Conservation (phyloP, 306 rosid species). For the Citrullus colocynthis region DNA sequence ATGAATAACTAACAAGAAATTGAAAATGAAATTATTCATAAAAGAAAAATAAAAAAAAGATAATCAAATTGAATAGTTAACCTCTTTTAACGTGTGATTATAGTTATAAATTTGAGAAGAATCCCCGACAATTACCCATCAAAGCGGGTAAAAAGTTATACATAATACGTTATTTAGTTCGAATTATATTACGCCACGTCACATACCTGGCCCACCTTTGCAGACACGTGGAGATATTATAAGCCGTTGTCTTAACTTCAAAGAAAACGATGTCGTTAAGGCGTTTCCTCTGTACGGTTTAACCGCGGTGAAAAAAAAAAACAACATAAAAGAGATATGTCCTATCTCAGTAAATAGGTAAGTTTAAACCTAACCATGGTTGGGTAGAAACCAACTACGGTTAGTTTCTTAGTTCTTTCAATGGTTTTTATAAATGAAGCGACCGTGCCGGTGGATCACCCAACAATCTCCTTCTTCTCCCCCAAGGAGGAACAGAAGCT, state of each 20-base stretch:
- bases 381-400: conserved; percentile 9
- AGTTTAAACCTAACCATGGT: not conserved
- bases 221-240: not conserved
- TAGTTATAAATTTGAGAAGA: not conserved
- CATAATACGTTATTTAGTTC: not conserved
- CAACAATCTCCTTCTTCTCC: conserved; percentile 6
- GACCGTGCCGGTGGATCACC: not conserved
- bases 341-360: too few species aligned
- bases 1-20: too few species aligned
- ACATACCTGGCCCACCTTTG: not conserved
- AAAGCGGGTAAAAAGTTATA: not conserved
- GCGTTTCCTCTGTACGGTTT: not conserved
- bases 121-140: not conserved
- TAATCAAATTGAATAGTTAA: not conserved
- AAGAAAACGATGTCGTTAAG: conserved; percentile 9
- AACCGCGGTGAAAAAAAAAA: conserved; percentile 3
- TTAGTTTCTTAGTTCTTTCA: not conserved
- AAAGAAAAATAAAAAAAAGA: too few species aligned
- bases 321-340: not conserved
- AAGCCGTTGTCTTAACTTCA: not conserved
- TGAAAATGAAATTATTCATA: too few species aligned
- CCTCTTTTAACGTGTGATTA: not conserved
- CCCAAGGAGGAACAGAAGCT: not conserved
- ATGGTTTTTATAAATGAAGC: not conserved
- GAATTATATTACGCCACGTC: not conserved